These are phyloP conservation scores for Casuarina glauca DNA, from an alignment of 306 rosid genomes.

Conservation along the genomic window DNA sequence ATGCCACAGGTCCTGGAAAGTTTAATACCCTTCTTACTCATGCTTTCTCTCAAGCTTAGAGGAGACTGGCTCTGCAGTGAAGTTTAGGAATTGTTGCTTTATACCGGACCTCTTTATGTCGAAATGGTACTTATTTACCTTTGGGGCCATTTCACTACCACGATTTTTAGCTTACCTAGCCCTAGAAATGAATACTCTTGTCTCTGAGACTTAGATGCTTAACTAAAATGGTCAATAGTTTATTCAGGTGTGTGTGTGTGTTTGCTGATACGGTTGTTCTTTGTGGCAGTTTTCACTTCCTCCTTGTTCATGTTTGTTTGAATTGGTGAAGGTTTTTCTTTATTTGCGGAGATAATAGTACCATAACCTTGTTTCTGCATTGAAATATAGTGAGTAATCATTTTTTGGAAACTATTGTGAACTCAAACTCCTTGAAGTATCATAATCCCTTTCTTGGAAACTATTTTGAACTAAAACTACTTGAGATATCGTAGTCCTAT, in stretches of 20 bases:
- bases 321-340: not conserved
- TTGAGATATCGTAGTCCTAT: not conserved
- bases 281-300: not conserved
- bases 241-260: not conserved
- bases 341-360: not conserved
- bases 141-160: not conserved
- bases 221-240: not conserved
- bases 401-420: not conserved
- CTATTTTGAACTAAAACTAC: no score
- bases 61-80: conserved; percentile 58
- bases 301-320: not conserved
- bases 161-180: not conserved
- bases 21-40: conserved; percentile 78
- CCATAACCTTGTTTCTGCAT: not conserved
- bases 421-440: no score
- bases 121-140: not conserved
- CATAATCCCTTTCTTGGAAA: no score
- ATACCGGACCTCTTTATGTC: not conserved
- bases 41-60: conserved; percentile 77
- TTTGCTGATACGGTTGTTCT: not conserved
- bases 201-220: no score
- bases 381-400: not conserved
- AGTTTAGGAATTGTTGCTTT: conserved; percentile 37
- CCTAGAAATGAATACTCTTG: not conserved
- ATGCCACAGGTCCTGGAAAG: conserved; percentile 58